Percentiles rank a stretch among this genome's conserved stretches.
phyloP scores from a whole-genome alignment of 1,284 basidiomycete species.

The Microstroma glucosiphilum region DNA sequence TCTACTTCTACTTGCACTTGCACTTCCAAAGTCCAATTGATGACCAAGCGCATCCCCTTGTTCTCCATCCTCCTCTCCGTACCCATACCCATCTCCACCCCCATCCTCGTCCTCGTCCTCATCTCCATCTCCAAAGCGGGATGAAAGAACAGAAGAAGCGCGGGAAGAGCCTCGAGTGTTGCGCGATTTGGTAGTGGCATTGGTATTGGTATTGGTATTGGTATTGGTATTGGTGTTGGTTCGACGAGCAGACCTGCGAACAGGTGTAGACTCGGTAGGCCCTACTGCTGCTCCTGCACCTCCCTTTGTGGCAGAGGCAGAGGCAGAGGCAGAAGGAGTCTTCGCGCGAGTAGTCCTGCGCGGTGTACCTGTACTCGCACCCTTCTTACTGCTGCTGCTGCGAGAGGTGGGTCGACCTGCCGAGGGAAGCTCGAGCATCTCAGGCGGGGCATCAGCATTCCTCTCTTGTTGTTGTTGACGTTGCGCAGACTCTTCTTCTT shows the following conservation, averaged over 20 bases:
- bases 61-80: background rate
- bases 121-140: background rate
- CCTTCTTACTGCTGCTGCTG: background rate
- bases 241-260: background rate
- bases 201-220: background rate
- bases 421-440: background rate
- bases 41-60: too few species aligned
- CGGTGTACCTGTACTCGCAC: background rate
- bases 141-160: background rate
- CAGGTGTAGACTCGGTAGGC: background rate
- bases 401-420: background rate
- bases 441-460: background rate
- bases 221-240: background rate
- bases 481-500: too few species aligned
- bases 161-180: background rate
- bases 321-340: too few species aligned
- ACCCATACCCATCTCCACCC: background rate
- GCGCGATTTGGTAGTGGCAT: background rate
- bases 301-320: background rate
- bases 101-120: background rate
- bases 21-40: too few species aligned
- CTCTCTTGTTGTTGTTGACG: too few species aligned
- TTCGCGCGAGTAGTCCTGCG: too few species aligned
- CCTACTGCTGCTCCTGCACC: background rate
- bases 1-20: too few species aligned